Percentiles rank a stretch among this genome's conserved stretches.
Evolutionary conservation across 257 asterid species (phyloP).

Genomic region (Prunella vulgaris): DNA sequence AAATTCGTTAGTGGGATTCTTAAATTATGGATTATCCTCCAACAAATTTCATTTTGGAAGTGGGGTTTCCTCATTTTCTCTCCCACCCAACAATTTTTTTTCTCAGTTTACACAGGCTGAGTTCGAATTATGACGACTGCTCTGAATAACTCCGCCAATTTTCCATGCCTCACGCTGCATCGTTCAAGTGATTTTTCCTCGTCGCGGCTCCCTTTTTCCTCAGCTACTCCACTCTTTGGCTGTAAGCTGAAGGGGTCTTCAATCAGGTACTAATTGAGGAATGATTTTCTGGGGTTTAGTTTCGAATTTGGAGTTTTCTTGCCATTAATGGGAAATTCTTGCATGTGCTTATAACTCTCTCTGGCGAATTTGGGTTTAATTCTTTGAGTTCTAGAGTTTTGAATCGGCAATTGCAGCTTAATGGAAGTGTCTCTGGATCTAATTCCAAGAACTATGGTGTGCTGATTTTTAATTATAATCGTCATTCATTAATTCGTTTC

Average conservation of each 20-base stretch:
- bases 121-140: conserved; percentile 31
- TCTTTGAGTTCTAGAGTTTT: conserved; percentile 1
- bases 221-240: conserved; percentile 18
- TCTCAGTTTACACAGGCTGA: not conserved
- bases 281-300: not conserved
- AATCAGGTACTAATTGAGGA: conserved; percentile 32
- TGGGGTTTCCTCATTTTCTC: conserved; percentile 18
- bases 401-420: not conserved
- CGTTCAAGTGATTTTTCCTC: conserved; percentile 24
- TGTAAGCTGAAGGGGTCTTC: conserved; percentile 31
- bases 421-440: conserved; percentile 1
- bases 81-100: conserved; percentile 18
- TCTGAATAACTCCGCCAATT: conserved; percentile 19
- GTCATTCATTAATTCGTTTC: not conserved
- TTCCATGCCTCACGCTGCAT: conserved; percentile 26
- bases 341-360: not conserved
- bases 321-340: not conserved
- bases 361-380: conserved; percentile 4
- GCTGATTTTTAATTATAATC: not conserved
- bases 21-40: conserved; percentile 19
- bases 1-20: conserved; percentile 23
- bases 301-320: not conserved
- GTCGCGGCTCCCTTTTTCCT: conserved; percentile 19
- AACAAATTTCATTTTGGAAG: not conserved
- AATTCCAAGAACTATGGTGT: not conserved